A percentile compares a stretch with the other conserved stretches of the same genome.
These are phyloP conservation scores for Pochonia chlamydosporia DNA, from an alignment of 2,329 filamentous ascomycete genomes.

Conservation along the genomic window DNA sequence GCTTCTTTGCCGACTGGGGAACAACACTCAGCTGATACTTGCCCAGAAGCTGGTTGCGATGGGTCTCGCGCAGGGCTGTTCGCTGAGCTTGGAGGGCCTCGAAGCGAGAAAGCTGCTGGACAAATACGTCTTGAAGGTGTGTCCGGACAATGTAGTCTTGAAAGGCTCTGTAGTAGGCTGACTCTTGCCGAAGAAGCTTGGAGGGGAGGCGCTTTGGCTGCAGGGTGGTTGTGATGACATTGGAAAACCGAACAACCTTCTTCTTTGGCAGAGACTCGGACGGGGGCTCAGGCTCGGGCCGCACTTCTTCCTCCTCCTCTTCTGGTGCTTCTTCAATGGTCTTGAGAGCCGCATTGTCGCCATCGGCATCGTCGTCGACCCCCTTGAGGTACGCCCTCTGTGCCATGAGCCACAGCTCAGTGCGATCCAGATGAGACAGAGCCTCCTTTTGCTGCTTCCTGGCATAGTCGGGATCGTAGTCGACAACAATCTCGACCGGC, in stretches of 20 bases:
- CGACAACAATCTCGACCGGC: constrained; percentile 58
- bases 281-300: constrained; percentile 19
- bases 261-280: constrained; percentile 45
- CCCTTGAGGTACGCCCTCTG: constrained; percentile 73
- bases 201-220: constrained; percentile 46
- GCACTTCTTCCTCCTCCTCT: constrained; percentile 10
- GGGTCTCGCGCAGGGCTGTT: constrained; percentile 63
- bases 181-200: constrained; percentile 54
- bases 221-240: constrained; percentile 38
- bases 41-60: constrained; percentile 76
- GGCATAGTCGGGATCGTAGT: constrained; percentile 71
- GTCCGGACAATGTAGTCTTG: constrained; percentile 64
- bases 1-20: constrained; percentile 64
- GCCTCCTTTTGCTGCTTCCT: constrained; percentile 66
- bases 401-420: constrained; percentile 77
- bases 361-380: constrained; percentile 45
- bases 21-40: constrained; percentile 74
- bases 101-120: constrained; percentile 78
- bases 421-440: constrained; percentile 73
- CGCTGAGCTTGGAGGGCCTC: constrained; percentile 84
- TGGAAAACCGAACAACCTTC: constrained; percentile 73
- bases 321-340: constrained; percentile 29
- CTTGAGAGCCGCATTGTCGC: constrained; percentile 29
- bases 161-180: constrained; percentile 85
- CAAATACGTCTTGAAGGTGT: constrained; percentile 68